Conservation (phyloP, 2,329 filamentous ascomycete genomes). For the Aureobasidium sp. region DNA sequence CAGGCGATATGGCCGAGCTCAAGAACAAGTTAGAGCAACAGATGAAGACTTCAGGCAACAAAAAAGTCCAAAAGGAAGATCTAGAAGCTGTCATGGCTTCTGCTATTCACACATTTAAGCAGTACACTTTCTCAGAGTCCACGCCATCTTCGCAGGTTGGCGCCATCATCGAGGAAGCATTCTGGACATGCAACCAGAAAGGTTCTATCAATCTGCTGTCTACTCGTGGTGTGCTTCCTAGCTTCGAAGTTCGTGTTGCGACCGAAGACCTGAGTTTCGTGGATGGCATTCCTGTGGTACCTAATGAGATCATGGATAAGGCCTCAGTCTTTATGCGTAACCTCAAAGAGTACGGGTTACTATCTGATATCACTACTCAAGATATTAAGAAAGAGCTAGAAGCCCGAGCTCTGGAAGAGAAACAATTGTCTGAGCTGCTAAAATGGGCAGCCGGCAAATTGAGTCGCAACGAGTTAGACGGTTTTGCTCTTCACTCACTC, state of each 20-base stretch:
- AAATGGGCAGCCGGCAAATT: slow-evolving; percentile 74
- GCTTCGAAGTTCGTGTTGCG: slow-evolving; percentile 70
- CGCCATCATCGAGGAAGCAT: slow-evolving; percentile 84
- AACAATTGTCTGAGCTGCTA: slow-evolving; percentile 75
- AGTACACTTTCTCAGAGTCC: slow-evolving; percentile 82
- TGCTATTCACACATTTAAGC: slow-evolving; percentile 74
- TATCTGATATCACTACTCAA: slow-evolving; percentile 78
- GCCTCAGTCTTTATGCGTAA: slow-evolving; percentile 68
- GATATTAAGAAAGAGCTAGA: slow-evolving; percentile 83
- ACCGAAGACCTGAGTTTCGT: slow-evolving; percentile 69
- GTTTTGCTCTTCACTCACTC: slow-evolving; percentile 57
- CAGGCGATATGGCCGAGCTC: slow-evolving; percentile 76
- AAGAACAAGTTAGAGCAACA: slow-evolving; percentile 44
- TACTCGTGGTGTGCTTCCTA: slow-evolving; percentile 78
- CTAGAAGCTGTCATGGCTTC: slow-evolving; percentile 65
- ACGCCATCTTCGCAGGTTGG: slow-evolving; percentile 81
- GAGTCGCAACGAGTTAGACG: slow-evolving; percentile 63
- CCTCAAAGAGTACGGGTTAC: slow-evolving; percentile 73
- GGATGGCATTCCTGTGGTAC: slow-evolving; percentile 78
- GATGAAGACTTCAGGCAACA: slow-evolving; percentile 24
- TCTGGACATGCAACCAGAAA: slow-evolving; percentile 84
- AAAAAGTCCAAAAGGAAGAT: slow-evolving; percentile 53
- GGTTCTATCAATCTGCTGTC: slow-evolving; percentile 83
- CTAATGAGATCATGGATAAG: slow-evolving; percentile 63
- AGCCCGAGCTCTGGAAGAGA: slow-evolving; percentile 68